phyloP scores from a whole-genome alignment of 768 basidiomycete species.

The Macrolepiota dolichaula region DNA sequence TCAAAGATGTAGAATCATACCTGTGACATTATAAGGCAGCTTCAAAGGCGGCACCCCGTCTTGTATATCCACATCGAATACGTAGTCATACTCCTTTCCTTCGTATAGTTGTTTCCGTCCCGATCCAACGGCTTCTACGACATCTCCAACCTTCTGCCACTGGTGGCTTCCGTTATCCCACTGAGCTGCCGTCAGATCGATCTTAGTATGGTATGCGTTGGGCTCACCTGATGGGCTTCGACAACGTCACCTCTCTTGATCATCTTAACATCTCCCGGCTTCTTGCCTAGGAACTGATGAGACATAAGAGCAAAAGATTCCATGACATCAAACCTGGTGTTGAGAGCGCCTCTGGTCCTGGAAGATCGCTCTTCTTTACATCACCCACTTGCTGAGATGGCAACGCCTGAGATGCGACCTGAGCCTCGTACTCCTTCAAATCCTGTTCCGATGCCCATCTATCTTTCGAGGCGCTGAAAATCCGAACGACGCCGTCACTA shows the following conservation, averaged over 20 bases:
- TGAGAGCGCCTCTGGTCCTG: conserved; percentile 77
- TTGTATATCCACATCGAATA: conserved; percentile 97
- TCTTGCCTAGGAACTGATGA: conserved; percentile 57
- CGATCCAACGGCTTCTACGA: conserved; percentile 91
- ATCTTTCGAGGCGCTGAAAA: conserved; percentile 75
- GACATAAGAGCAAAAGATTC: background rate
- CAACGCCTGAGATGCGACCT: conserved; percentile 74
- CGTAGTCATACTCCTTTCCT: conserved; percentile 97
- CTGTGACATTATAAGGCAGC: conserved; percentile 87
- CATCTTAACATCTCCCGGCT: conserved; percentile 93
- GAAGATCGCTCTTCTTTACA: conserved; percentile 88
- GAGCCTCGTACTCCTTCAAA: conserved; percentile 66
- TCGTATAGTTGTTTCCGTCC: conserved; percentile 89
- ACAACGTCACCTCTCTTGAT: conserved; percentile 75
- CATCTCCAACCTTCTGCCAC: conserved; percentile 96
- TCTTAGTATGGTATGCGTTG: background rate
- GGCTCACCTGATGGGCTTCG: conserved; percentile 83
- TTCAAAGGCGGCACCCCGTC: conserved; percentile 92
- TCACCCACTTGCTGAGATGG: conserved; percentile 89
- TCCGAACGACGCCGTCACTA: conserved; percentile 83
- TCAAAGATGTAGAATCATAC: conserved; percentile 35
- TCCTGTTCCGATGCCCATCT: conserved; percentile 70
- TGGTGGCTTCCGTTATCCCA: conserved; percentile 69
- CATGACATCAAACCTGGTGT: conserved; percentile 54
- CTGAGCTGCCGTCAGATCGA: conserved; percentile 34